Evolutionary conservation across 495 filamentous ascomycete species (phyloP).

Genomic region (Annulohypoxylon stygium): DNA sequence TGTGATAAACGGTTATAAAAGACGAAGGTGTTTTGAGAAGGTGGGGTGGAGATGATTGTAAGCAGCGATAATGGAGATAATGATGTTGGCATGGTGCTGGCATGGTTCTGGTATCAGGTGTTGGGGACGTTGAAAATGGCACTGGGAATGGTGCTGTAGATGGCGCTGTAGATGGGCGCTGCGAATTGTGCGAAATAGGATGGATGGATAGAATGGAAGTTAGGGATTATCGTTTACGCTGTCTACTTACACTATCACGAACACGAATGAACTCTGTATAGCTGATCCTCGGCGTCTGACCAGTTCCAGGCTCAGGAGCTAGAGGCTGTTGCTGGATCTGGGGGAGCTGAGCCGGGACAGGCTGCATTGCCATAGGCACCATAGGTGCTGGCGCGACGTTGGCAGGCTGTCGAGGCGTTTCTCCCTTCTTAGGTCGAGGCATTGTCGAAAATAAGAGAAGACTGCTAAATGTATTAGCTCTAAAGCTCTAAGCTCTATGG

Average conservation of each 20-base stretch:
- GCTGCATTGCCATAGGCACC: constrained; percentile 50
- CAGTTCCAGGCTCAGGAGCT: constrained; percentile 40
- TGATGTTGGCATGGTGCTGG: neutral
- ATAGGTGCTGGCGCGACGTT: constrained; percentile 50
- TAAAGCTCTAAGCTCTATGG: neutral
- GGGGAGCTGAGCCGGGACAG: constrained; percentile 37
- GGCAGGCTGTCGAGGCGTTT: constrained; percentile 58
- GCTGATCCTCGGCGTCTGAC: constrained; percentile 57
- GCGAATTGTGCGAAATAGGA: neutral
- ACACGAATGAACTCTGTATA: constrained; percentile 64
- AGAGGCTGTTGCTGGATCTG: constrained; percentile 51
- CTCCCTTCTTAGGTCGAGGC: constrained; percentile 64
- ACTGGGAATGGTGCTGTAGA: neutral
- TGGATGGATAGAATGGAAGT: neutral
- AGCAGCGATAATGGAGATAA: neutral
- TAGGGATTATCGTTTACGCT: constrained; percentile 30
- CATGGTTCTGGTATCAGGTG: too few species aligned
- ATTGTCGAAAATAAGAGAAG: constrained; percentile 47
- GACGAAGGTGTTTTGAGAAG: neutral
- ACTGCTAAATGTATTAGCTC: neutral
- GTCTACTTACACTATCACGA: constrained; percentile 61
- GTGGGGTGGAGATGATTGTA: neutral
- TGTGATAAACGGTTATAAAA: neutral
- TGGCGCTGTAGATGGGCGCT: neutral
- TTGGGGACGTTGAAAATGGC: neutral